Conservation (phyloP, 2,329 filamentous ascomycete genomes). For the Alternaria tenuissima region DNA sequence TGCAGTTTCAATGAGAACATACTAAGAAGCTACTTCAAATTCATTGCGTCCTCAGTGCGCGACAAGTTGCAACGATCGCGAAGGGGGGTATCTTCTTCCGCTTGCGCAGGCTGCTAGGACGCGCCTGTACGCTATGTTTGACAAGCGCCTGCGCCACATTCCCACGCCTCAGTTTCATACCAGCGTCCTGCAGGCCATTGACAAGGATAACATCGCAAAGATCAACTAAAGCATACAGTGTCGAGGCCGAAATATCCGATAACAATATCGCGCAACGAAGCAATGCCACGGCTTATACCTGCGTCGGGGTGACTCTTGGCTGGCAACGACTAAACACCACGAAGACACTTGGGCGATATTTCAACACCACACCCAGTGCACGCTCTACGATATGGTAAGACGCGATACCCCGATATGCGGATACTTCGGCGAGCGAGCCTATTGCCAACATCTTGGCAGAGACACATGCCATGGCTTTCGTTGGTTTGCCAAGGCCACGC, state of each 20-base stretch:
- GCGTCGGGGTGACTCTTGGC: background rate
- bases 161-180: constrained; percentile 13
- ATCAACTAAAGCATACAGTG: background rate
- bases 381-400: background rate
- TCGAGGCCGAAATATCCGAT: background rate
- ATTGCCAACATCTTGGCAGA: constrained; percentile 3
- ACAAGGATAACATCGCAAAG: constrained; percentile 1
- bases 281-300: background rate
- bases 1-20: background rate
- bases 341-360: background rate
- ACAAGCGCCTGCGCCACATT: constrained; percentile 10
- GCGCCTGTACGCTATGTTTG: constrained; percentile 3
- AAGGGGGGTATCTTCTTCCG: background rate
- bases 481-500: constrained; percentile 6
- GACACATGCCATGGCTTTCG: constrained; percentile 3
- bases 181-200: background rate
- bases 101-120: constrained; percentile 1
- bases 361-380: background rate
- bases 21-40: background rate
- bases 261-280: background rate
- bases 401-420: background rate
- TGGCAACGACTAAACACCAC: background rate
- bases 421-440: background rate
- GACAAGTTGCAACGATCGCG: background rate
- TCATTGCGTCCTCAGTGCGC: background rate